Conservation (phyloP, 345 rosid species). For the Linum trigynum region DNA sequence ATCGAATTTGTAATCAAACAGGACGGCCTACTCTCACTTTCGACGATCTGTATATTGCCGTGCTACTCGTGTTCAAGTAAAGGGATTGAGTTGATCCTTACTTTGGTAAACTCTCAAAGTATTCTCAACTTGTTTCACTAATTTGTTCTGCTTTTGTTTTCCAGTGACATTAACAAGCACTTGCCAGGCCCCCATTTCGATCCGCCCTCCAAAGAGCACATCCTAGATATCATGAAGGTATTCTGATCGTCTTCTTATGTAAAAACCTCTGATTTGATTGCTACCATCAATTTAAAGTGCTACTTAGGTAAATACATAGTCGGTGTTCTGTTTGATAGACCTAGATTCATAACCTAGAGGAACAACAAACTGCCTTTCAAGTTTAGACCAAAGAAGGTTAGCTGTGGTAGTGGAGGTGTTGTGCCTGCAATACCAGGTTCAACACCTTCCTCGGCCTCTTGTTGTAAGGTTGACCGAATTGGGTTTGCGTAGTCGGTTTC, state of each 20-base stretch:
- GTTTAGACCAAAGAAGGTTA: too few relatives aligned
- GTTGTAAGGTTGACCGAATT: too few relatives aligned
- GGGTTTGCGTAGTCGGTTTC: too few relatives aligned
- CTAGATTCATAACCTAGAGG: too few relatives aligned
- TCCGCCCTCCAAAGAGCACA: conserved; percentile 71
- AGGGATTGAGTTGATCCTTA: not conserved
- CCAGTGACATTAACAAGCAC: conserved; percentile 76
- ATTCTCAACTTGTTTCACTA: not conserved
- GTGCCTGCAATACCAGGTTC: too few relatives aligned
- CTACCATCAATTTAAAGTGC: not conserved
- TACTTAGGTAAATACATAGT: too few relatives aligned
- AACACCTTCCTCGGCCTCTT: too few relatives aligned
- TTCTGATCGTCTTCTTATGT: not conserved
- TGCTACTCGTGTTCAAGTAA: conserved; percentile 82
- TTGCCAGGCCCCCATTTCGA: conserved; percentile 96
- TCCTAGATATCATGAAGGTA: conserved; percentile 58
- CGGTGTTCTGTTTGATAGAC: too few relatives aligned
- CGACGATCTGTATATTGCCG: conserved; percentile 81
- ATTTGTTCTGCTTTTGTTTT: not conserved
- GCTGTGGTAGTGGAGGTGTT: too few relatives aligned
- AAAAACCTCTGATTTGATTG: not conserved
- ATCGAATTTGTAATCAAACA: conserved; percentile 36
- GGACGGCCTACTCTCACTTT: conserved; percentile 54
- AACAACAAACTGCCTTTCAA: too few relatives aligned
- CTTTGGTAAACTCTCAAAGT: not conserved